These are phyloP conservation scores for Rhazya stricta DNA, from an alignment of 257 asterid species.

Conservation along the genomic window DNA sequence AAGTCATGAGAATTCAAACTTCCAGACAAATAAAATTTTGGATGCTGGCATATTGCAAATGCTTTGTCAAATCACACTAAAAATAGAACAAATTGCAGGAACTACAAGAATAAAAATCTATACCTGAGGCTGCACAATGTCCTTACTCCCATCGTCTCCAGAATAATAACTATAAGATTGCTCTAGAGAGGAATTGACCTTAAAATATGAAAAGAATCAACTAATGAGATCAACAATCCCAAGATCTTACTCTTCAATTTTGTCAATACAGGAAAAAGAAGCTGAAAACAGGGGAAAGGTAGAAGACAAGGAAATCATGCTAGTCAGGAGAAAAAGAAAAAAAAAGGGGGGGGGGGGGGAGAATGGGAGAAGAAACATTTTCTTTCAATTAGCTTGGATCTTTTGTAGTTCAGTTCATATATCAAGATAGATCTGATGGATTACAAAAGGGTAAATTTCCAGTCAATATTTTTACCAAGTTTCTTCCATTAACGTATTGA, in stretches of 20 bases:
- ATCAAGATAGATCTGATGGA: neutral
- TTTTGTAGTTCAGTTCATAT: neutral
- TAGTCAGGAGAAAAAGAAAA: neutral
- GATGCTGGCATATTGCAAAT: neutral
- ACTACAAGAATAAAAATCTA: slow-evolving; percentile 11
- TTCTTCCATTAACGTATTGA: slow-evolving; percentile 56
- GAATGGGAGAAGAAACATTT: neutral
- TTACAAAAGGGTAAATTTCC: too few relatives aligned
- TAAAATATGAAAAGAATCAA: slow-evolving; percentile 20
- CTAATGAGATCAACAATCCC: neutral
- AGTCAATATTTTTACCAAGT: slow-evolving; percentile 41
- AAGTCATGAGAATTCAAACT: neutral
- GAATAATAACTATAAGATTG: slow-evolving; percentile 80
- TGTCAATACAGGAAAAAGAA: neutral
- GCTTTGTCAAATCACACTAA: neutral
- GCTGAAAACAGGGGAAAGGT: neutral
- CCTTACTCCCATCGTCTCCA: slow-evolving; percentile 57
- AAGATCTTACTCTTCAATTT: neutral
- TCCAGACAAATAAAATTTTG: neutral
- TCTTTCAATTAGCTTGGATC: neutral
- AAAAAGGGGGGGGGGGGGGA: too few relatives aligned
- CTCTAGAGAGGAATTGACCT: slow-evolving; percentile 68
- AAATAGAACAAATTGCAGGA: slow-evolving; percentile 7
- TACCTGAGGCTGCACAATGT: slow-evolving; percentile 49
- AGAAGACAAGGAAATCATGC: too few relatives aligned